These are phyloP conservation scores for Sarocladium kiliense DNA, from an alignment of 2,329 filamentous ascomycete genomes.

Conservation along the genomic window DNA sequence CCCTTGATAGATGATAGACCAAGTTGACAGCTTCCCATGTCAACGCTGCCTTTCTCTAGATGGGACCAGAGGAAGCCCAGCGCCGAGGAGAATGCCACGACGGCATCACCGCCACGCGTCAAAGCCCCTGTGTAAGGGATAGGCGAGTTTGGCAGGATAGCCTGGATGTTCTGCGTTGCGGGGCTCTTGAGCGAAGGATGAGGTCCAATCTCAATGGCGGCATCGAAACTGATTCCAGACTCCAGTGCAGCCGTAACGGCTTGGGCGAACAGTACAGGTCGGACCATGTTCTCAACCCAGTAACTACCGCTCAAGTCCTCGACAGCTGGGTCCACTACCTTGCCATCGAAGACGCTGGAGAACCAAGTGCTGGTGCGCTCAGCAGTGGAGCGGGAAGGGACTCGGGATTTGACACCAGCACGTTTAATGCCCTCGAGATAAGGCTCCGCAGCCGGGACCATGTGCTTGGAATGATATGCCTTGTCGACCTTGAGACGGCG, in stretches of 20 bases:
- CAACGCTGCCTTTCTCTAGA: not conserved
- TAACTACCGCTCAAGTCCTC: constrained; percentile 12
- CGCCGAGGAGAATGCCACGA: not conserved
- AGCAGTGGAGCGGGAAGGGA: not conserved
- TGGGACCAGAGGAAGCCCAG: not conserved
- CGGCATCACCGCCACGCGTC: constrained; percentile 9
- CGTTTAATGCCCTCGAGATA: constrained; percentile 13
- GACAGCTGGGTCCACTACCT: constrained; percentile 10
- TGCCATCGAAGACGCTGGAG: constrained; percentile 25
- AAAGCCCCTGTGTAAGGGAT: constrained; percentile 27
- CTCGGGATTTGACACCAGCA: constrained; percentile 2
- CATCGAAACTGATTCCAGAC: constrained; percentile 10
- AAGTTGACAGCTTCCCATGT: not conserved
- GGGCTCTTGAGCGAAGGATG: constrained; percentile 43
- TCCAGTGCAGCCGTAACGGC: constrained; percentile 12
- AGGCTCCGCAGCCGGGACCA: constrained; percentile 22
- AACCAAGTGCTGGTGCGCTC: constrained; percentile 13
- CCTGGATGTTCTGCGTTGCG: constrained; percentile 16
- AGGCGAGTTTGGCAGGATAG: not conserved
- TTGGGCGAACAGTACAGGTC: constrained; percentile 17
- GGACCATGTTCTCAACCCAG: constrained; percentile 21
- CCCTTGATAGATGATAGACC: not conserved
- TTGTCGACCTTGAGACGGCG: constrained; percentile 35
- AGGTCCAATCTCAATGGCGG: constrained; percentile 40
- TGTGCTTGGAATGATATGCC: constrained; percentile 46